These are phyloP conservation scores for Stropharia rugosoannulata DNA, from an alignment of 768 basidiomycete species.

Conservation along the genomic window DNA sequence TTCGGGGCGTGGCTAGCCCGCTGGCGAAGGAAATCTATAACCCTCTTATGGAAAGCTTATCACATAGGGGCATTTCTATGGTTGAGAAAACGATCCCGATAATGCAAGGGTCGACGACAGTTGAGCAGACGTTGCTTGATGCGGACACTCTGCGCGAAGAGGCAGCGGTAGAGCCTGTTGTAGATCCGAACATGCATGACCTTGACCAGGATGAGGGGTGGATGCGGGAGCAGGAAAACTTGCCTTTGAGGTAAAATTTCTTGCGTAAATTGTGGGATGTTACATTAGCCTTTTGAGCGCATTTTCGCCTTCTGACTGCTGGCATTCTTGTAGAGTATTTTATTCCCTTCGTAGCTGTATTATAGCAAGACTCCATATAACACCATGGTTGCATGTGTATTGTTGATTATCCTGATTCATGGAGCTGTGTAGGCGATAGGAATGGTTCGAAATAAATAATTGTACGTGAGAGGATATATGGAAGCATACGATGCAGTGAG, in stretches of 20 bases:
- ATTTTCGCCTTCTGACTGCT: neutral
- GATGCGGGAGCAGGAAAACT: neutral
- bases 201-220: conserved; percentile 1
- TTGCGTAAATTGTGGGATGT: neutral
- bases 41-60: conserved; percentile 61
- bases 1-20: conserved; percentile 71
- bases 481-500: neutral
- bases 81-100: conserved; percentile 26
- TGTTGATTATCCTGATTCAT: neutral
- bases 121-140: conserved; percentile 8
- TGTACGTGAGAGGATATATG: conserved; percentile 9
- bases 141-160: neutral
- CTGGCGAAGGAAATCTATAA: conserved; percentile 56
- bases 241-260: neutral
- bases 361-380: neutral
- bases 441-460: conserved; percentile 7
- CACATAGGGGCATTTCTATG: conserved; percentile 52
- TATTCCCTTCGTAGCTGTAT: neutral
- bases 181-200: conserved; percentile 1
- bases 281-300: neutral
- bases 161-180: neutral
- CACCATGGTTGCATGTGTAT: neutral
- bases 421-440: neutral
- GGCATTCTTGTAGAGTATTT: neutral
- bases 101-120: neutral